Percentiles rank a stretch among this genome's conserved stretches.
These are phyloP conservation scores for Phycomyces blakesleeanus DNA, from an alignment of 192 early-diverging fungal species.

Conservation along the genomic window DNA sequence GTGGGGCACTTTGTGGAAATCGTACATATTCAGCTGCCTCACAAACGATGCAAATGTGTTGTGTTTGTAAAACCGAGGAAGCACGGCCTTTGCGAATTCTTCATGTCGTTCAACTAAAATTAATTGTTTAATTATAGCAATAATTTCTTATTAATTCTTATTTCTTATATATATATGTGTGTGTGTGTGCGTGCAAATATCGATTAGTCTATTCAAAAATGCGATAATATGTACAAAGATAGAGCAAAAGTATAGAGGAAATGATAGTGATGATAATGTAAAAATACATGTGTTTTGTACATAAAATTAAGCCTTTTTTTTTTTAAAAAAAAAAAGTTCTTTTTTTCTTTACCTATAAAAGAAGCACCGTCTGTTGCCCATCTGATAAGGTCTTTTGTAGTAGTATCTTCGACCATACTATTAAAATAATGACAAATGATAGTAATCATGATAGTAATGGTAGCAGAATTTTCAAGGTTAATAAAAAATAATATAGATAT, in stretches of 20 bases:
- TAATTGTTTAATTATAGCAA: not conserved
- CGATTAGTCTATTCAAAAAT: no score
- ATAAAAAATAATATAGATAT: constrained; percentile 2
- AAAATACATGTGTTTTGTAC: no score
- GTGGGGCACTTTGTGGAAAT: constrained; percentile 95
- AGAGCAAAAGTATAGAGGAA: no score
- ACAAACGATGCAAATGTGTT: constrained; percentile 89
- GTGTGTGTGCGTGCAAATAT: not conserved
- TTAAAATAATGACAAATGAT: not conserved
- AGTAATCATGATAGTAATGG: not conserved
- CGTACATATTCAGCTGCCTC: constrained; percentile 93
- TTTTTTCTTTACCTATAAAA: constrained; percentile 52
- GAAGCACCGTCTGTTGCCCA: constrained; percentile 88
- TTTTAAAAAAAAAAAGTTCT: not conserved
- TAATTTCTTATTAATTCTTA: no score
- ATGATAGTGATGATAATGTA: no score
- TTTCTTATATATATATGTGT: not conserved
- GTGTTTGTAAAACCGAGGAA: constrained; percentile 91
- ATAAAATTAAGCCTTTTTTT: no score
- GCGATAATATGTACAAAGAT: no score
- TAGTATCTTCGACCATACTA: constrained; percentile 87
- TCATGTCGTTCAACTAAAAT: constrained; percentile 62
- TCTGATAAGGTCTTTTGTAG: constrained; percentile 75
- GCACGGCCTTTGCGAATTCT: constrained; percentile 75
- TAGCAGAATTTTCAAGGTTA: not conserved